phyloP scores from a whole-genome alignment of 257 asterid species.

The Verbascum thapsus region DNA sequence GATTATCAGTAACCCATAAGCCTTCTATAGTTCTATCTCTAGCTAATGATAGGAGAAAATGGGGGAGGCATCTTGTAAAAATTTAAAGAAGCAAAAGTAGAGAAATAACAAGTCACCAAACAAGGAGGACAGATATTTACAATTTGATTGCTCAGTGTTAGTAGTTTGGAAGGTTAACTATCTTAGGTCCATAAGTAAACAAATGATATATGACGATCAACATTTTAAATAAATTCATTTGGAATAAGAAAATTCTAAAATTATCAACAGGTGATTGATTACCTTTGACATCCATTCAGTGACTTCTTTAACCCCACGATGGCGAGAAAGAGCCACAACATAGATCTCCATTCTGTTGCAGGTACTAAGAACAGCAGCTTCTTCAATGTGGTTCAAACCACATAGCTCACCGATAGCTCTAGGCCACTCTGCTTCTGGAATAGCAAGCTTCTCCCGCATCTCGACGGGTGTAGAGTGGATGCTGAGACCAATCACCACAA shows the following conservation, averaged over 20 bases:
- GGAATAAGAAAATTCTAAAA: conserved; percentile 9
- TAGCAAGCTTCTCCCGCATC: conserved; percentile 89
- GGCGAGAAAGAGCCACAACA: conserved; percentile 89
- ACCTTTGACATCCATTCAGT: conserved; percentile 99
- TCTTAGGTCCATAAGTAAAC: neutral
- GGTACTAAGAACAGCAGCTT: conserved; percentile 96
- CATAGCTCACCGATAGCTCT: conserved; percentile 85
- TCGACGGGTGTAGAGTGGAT: conserved; percentile 87
- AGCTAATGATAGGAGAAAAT: neutral
- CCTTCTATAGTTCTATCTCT: no score
- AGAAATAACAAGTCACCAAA: conserved; percentile 1
- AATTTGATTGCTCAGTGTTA: neutral
- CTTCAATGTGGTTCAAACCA: conserved; percentile 86
- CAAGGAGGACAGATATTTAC: neutral
- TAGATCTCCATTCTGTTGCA: conserved; percentile 95
- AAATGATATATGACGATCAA: neutral
- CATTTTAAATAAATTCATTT: neutral
- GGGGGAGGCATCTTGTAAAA: neutral
- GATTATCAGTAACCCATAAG: neutral
- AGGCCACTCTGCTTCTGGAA: conserved; percentile 97
- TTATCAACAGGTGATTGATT: neutral
- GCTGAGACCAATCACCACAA: conserved; percentile 85
- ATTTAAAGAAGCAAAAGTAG: neutral
- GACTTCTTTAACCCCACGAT: conserved; percentile 94
- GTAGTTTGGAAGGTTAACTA: neutral